These are phyloP conservation scores for Fusarium beomiforme DNA, from an alignment of 2,329 filamentous ascomycete species.

Conservation along the genomic window DNA sequence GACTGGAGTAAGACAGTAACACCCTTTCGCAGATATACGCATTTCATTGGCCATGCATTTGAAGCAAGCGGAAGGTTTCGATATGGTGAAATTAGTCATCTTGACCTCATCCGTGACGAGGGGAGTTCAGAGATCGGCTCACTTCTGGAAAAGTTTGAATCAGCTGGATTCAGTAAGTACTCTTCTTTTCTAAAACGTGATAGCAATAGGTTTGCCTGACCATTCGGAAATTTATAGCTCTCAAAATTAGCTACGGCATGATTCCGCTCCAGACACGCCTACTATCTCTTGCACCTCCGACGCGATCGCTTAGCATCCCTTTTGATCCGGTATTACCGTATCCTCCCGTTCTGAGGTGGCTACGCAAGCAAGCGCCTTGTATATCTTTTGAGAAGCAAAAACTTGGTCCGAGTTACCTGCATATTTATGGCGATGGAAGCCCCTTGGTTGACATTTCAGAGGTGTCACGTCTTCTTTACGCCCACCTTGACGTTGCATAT, in stretches of 20 bases:
- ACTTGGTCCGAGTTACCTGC: not conserved
- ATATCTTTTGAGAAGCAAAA: not conserved
- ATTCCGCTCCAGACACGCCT: not conserved
- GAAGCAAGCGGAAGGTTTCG: not conserved
- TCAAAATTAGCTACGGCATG: not conserved
- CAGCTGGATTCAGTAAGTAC: not conserved
- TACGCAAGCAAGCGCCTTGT: not conserved
- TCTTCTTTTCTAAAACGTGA: too few relatives aligned
- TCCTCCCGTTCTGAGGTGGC: not conserved
- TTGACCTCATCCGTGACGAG: not conserved
- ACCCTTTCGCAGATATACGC: not conserved
- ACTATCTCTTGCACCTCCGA: not conserved
- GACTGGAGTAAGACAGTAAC: not conserved
- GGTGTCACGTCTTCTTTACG: not conserved
- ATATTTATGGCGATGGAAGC: not conserved
- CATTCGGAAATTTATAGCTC: not conserved
- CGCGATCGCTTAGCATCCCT: not conserved
- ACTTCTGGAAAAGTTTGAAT: not conserved
- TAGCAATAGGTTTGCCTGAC: not conserved
- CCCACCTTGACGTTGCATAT: not conserved
- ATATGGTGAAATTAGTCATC: rapidly evolving
- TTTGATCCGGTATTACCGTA: not conserved
- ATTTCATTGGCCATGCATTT: not conserved
- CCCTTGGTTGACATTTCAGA: not conserved
- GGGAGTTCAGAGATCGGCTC: not conserved